A percentile compares a stretch with the other conserved stretches of the same genome.
Conservation (phyloP, 129 eudicot species). For the Flaveria bidentis region DNA sequence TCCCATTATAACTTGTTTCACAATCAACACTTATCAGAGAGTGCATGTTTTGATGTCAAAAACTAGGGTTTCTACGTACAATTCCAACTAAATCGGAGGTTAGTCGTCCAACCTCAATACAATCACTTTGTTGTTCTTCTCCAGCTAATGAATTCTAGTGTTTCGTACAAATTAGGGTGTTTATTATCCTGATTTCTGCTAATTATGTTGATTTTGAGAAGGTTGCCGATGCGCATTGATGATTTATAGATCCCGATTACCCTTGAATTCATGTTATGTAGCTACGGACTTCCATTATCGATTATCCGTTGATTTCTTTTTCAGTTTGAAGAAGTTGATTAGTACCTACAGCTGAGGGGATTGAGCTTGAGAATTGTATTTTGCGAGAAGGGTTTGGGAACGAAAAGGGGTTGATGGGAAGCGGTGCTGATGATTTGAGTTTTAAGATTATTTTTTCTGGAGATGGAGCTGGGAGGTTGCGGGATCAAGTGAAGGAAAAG, state of each 20-base stretch:
- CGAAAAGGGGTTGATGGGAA: slow-evolving; percentile 36
- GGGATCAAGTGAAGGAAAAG: slow-evolving; percentile 60
- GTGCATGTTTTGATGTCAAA: not conserved
- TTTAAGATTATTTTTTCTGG: slow-evolving; percentile 58
- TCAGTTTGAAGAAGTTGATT: slow-evolving; percentile 25
- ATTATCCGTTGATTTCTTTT: slow-evolving; percentile 21
- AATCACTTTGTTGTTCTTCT: not conserved
- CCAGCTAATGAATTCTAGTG: not conserved
- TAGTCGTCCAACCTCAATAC: not conserved
- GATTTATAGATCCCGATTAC: slow-evolving; percentile 2
- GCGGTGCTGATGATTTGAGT: slow-evolving; percentile 52
- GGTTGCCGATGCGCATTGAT: slow-evolving; percentile 18
- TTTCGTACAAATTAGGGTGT: not conserved
- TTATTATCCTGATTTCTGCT: not conserved
- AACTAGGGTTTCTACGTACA: slow-evolving; percentile 38
- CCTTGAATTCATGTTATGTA: slow-evolving; percentile 7
- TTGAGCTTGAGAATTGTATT: slow-evolving; percentile 11
- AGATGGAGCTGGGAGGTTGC: slow-evolving; percentile 71
- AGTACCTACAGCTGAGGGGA: not conserved
- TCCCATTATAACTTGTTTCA: not conserved
- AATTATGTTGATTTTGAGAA: slow-evolving; percentile 16
- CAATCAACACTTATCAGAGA: not conserved
- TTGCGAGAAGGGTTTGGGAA: not conserved
- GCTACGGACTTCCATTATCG: slow-evolving; percentile 14
- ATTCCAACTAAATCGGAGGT: not conserved